Percentiles rank a stretch among this genome's conserved stretches.
Conservation (phyloP, 208 protist genomes). For the Trypanosomatidae sp. region DNA sequence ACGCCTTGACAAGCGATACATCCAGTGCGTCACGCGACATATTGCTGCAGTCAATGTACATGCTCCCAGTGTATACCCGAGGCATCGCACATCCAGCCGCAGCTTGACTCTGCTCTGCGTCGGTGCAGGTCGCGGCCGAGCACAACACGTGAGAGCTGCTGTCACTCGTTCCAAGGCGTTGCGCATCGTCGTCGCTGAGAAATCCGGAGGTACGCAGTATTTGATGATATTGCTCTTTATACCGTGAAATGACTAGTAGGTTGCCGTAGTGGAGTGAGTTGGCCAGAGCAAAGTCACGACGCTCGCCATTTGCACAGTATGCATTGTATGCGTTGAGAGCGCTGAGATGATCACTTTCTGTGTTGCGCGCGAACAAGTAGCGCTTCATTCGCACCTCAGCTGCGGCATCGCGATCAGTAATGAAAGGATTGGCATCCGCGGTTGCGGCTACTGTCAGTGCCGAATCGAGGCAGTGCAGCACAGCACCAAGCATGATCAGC, state of each 20-base stretch:
- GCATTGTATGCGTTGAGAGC: conserved; percentile 81
- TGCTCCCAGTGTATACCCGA: conserved; percentile 9
- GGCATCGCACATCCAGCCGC: too few species aligned
- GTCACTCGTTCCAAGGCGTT: too few species aligned
- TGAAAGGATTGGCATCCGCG: conserved; percentile 52
- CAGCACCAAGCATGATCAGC: conserved; percentile 89
- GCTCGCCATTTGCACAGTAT: conserved; percentile 30
- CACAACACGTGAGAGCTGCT: too few species aligned
- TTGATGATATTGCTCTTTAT: conserved; percentile 75
- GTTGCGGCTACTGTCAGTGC: conserved; percentile 91
- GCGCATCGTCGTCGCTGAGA: conserved; percentile 5
- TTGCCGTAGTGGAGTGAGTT: conserved; percentile 42
- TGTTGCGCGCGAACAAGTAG: conserved; percentile 32
- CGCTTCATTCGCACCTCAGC: conserved; percentile 30
- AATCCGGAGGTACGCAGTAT: conserved; percentile 59
- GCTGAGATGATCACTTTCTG: conserved; percentile 74
- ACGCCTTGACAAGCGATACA: conserved; percentile 78
- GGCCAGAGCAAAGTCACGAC: conserved; percentile 20
- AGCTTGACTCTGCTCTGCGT: too few species aligned
- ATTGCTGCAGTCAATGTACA: conserved; percentile 44
- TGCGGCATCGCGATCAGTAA: conserved; percentile 21
- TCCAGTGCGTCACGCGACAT: conserved; percentile 47
- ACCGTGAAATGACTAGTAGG: conserved; percentile 60
- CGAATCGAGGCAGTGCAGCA: conserved; percentile 90
- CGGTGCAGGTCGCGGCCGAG: too few species aligned